Base-by-base conservation (phyloP, 2,329 filamentous ascomycete genomes). In the Aspergillus sp. region DNA sequence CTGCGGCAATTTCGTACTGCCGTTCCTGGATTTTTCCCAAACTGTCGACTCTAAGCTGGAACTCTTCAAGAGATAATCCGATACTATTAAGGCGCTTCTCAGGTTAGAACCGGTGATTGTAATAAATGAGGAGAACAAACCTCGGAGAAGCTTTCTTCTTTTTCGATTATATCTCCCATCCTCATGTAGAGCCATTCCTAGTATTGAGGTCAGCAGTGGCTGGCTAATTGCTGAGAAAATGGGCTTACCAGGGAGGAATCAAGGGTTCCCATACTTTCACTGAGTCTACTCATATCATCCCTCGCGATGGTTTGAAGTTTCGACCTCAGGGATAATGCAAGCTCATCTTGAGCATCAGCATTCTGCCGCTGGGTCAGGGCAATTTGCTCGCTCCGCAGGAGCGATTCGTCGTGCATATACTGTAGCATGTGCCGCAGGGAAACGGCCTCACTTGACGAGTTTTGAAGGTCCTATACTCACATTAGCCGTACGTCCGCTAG, bases 21-120 rank as follows among this genome's bases (percentile, higher is more conserved):
- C 67, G 60, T n/a, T 59, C 24, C 39, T 79, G 75, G 6, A 65
- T 61, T 52, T 65, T 64, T 21, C 70, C 70, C 11, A 79, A 55
- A 15, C 65, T 58, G 24, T 66, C 62, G 3, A 75, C 70, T 55
- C 63, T 74, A 2, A 47, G 21, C 54, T 75, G 69, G 6, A 76
- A 72, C 15, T 67, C 55, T 7, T 70, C 62, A 31, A 79, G 69
- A 2, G 68, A 64, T 3, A 37, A 55, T 33, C 75, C 70, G 52
- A 79, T 71, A 9, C 56, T 55, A 45, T 64, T 63, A 7, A 79
- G 63, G 21, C 68, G 73, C 77, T 79, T 41, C 14, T n/a, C 7
- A 43, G 6, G 31, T 74, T 53, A 74, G 67, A 27, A 39, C 8
- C 12, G 37, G 23, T 21, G 19, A n/a, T 14, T 55, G 15, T 3